Percentiles rank a stretch among this genome's conserved stretches.
phyloP scores from a whole-genome alignment of 1,284 basidiomycete genomes.

The Blastosporella zonata region DNA sequence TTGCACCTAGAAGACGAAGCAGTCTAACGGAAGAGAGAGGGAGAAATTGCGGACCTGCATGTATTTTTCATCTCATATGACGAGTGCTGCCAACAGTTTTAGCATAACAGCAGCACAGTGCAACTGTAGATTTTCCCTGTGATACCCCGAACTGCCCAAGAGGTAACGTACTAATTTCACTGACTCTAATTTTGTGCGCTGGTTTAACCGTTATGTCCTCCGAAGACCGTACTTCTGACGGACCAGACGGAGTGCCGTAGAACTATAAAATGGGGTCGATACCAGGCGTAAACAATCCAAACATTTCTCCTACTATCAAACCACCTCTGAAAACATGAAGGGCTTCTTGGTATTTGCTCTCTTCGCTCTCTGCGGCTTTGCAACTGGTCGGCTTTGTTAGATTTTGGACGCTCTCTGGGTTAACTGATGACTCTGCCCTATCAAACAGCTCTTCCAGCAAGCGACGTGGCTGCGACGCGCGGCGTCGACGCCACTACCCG shows the following conservation, averaged over 20 bases:
- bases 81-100: neutral
- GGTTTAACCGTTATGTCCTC: neutral
- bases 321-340: conserved; percentile 14
- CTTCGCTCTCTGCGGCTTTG: conserved; percentile 20
- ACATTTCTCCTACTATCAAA: neutral
- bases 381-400: conserved; percentile 18
- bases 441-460: conserved; percentile 8
- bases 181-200: neutral
- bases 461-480: neutral
- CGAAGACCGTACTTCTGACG: neutral
- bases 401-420: neutral
- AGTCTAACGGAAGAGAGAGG: neutral
- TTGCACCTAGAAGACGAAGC: neutral
- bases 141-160: neutral
- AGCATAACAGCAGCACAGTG: neutral
- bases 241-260: conserved; percentile 8
- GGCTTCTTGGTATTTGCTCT: conserved; percentile 11
- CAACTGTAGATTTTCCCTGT: neutral
- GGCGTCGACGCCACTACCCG: neutral
- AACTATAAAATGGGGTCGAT: conserved; percentile 6
- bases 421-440: neutral
- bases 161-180: neutral
- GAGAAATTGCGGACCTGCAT: neutral
- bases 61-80: neutral
- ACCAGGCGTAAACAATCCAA: neutral